phyloP scores from a whole-genome alignment of 495 filamentous ascomycete genomes.

The Penicillium goetzii region DNA sequence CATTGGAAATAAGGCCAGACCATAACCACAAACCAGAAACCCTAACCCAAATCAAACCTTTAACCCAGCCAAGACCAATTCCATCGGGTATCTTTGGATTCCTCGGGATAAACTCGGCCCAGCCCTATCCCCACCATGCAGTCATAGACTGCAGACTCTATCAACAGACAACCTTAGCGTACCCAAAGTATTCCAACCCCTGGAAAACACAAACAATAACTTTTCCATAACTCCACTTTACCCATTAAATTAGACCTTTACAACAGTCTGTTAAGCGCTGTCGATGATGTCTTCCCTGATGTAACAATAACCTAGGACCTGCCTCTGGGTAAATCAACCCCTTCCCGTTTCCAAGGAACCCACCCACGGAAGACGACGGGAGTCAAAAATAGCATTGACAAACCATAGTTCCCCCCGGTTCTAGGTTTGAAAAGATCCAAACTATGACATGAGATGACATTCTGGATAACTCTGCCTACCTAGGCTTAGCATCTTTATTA shows the following conservation, averaged over 20 bases:
- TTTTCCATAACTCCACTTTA: neutral
- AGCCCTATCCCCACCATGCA: conserved; percentile 5
- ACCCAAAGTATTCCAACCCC: neutral
- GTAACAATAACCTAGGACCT: neutral
- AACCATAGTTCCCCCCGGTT: neutral
- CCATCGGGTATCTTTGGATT: too few relatives aligned
- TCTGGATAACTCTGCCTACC: neutral
- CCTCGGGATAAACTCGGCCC: neutral
- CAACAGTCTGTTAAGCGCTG: neutral
- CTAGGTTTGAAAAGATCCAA: neutral
- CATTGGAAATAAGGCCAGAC: neutral
- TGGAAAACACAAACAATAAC: neutral
- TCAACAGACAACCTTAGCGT: neutral
- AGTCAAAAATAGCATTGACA: conserved; percentile 8
- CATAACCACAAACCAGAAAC: neutral
- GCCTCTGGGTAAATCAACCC: neutral
- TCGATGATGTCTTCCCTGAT: neutral
- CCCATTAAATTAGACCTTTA: neutral
- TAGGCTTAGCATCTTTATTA: neutral
- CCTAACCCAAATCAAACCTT: neutral
- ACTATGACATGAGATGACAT: neutral
- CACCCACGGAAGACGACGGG: conserved; percentile 21
- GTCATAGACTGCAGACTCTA: neutral
- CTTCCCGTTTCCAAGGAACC: neutral
- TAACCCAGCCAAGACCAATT: neutral